Evolutionary conservation across 2,329 filamentous ascomycete genomes (phyloP), one percentile per base, ranked within the genome.

Genomic region (Ceratocystis cubensis): DNA sequence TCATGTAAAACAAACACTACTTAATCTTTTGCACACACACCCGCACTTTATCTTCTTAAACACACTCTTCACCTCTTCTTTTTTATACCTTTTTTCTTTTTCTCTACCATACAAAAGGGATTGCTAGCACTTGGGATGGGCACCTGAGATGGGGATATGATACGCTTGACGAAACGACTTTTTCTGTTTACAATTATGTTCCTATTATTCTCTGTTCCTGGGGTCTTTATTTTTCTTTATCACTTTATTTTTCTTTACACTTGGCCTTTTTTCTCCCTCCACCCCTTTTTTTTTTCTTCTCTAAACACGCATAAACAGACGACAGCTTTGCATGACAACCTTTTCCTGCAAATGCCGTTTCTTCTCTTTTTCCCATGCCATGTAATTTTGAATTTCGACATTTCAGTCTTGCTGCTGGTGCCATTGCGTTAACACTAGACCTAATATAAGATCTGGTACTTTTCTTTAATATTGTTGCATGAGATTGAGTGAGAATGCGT

Each of bases 1-100:
- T 87, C 74, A 87, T 87, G 84, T 87, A 80, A 80, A 68, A 56
- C 41, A 66, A 25, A 41, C 37, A 41, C 53, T 46, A 44, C 45
- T 65, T 53, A 59, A 30, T 66, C 33, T 63, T 48, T 57, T 62
- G 45, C 50, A 33, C 46, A 56, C n/a, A 28, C 53, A n/a, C 41
- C 44, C 53, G 15, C 56, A 17, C 50, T 66, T 66, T 57, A 53
- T 61, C 48, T 67, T 67, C 59, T 67, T 50, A 37, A 22, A 46
- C 61, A 67, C 65, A 67, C 65, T 67, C 50, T 67, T 67, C 48
- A 64, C 50, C 63, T 46, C 25, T 28, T 61, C 48, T 59, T 57
- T 57, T 64, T 50, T 64, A 46, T 67, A 48, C 45, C 33, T 61
- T 46, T 45, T 33, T 62, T 45, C 22, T 28, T 28, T 28, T 28